Conservation (phyloP, 2,329 filamentous ascomycete genomes). For the Nemania abortiva region DNA sequence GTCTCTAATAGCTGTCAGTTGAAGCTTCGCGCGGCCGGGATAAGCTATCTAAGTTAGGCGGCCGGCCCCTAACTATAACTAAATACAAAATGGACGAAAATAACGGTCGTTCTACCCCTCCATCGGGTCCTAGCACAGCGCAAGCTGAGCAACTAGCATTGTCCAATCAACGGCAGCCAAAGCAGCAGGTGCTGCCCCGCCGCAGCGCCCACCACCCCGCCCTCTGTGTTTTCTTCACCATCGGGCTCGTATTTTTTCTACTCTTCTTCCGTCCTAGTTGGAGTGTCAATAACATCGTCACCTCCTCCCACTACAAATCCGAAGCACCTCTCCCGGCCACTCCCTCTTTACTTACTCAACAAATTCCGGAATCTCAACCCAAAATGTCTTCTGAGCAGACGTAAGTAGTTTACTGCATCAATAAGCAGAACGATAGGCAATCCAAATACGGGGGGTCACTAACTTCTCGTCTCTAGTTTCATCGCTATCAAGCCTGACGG, state of each 20-base stretch:
- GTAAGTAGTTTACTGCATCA: conserved; percentile 40
- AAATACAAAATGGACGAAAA: conserved; percentile 35
- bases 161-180: conserved; percentile 40
- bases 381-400: conserved; percentile 52
- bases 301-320: conserved; percentile 34
- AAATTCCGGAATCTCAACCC: conserved; percentile 41
- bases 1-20: neutral
- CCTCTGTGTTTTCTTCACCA: conserved; percentile 51
- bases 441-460: conserved; percentile 7
- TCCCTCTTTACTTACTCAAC: conserved; percentile 27
- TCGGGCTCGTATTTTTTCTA: conserved; percentile 49
- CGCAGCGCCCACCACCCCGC: conserved; percentile 49
- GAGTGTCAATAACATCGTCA: conserved; percentile 41
- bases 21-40: neutral
- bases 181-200: conserved; percentile 45
- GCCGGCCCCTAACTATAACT: conserved; percentile 3
- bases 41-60: neutral
- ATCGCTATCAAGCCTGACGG: conserved; percentile 99
- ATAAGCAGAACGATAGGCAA: neutral
- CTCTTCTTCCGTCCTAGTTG: conserved; percentile 49
- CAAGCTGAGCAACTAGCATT: conserved; percentile 26
- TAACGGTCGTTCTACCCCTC: conserved; percentile 40
- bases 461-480: conserved; percentile 73
- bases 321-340: conserved; percentile 27
- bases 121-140: conserved; percentile 26